phyloP scores from a whole-genome alignment of 306 rosid genomes.

The Vachellia collinsii region DNA sequence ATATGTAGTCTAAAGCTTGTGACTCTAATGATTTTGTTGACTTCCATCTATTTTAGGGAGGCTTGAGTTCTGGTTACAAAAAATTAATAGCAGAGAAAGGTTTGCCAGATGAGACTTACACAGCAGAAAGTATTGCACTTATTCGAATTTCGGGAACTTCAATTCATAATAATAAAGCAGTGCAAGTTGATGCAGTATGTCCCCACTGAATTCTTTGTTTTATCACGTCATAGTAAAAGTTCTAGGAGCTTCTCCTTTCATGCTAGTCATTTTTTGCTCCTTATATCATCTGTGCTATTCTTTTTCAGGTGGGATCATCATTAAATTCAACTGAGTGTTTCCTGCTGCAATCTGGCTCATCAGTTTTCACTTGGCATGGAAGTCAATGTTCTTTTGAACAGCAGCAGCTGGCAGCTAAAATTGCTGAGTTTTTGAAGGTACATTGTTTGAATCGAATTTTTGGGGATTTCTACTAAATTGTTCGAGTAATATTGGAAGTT shows the following conservation, averaged over 20 bases:
- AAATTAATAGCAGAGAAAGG: conserved; percentile 70
- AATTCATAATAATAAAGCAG: conserved; percentile 75
- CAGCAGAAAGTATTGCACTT: conserved; percentile 73
- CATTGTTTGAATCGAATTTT: background rate
- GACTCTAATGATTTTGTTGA: conserved; percentile 33
- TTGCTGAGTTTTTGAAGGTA: conserved; percentile 93
- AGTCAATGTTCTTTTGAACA: conserved; percentile 87
- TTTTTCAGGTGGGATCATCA: conserved; percentile 80
- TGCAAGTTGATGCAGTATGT: conserved; percentile 95
- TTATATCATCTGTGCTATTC: conserved; percentile 20
- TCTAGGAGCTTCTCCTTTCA: conserved; percentile 27
- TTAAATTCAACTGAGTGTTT: conserved; percentile 85
- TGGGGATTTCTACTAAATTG: conserved; percentile 22
- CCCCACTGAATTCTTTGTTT: conserved; percentile 30
- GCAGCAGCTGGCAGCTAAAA: conserved; percentile 90
- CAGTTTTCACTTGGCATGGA: conserved; percentile 93
- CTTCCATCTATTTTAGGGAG: conserved; percentile 70
- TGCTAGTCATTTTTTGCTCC: conserved; percentile 15
- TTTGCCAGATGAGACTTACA: conserved; percentile 78
- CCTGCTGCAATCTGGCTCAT: conserved; percentile 89
- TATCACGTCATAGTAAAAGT: conserved; percentile 11
- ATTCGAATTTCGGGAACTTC: conserved; percentile 83
- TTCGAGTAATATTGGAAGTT: conserved; percentile 26
- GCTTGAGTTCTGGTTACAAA: conserved; percentile 90
- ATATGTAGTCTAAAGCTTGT: conserved; percentile 27